Base-by-base conservation (phyloP, 176 grass and related monocot genomes). In the Bolboschoenus planiculmis region DNA sequence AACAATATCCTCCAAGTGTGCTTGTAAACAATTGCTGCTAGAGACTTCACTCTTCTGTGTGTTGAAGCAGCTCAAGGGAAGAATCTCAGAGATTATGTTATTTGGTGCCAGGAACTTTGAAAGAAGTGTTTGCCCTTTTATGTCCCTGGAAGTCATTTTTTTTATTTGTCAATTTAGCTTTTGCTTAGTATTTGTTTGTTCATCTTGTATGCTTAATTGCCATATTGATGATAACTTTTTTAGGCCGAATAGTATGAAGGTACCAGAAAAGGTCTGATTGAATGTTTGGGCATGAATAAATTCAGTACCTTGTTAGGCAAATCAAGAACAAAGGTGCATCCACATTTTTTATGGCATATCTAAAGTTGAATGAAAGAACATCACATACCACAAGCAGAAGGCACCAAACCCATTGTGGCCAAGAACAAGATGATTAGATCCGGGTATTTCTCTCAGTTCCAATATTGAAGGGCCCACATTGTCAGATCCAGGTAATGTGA, bases 321-420 rank as follows among this genome's bases (percentile, higher is more conserved):
- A 23, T 56, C 29, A 56, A 39, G 34, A 18, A 79, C 10, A 9
- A 43, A 20, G 48, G 53, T 55, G 35, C 18, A 33, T 82, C 5
- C 16, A 81, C 65, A 85, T 20, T 46, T 50, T 40, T 24, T 67
- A 9, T 81, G 29, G n/a, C 56, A 85, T 51, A 67, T 26, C 8
- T 36, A 66, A 68, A 71, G 51, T 57, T 30, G 55, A 76, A 65
- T 68, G n/a, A 57, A 56, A 58, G 48, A 83, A 73, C 58, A 39
- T 27, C 86, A 83, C 88, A 39, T 94, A 97, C 95, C 95, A 97
- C 78, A 97, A 91, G 80, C 77, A 88, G 87, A 97, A 97, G 72
- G 78, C 44, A 1, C 95, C 95, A 63, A 79, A 73, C 5, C 92
- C 95, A 89, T 97, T 84, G 86, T 97, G 90, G 33, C 95, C 92